Conservation (phyloP, 345 rosid genomes). For the Aethionema arabicum region DNA sequence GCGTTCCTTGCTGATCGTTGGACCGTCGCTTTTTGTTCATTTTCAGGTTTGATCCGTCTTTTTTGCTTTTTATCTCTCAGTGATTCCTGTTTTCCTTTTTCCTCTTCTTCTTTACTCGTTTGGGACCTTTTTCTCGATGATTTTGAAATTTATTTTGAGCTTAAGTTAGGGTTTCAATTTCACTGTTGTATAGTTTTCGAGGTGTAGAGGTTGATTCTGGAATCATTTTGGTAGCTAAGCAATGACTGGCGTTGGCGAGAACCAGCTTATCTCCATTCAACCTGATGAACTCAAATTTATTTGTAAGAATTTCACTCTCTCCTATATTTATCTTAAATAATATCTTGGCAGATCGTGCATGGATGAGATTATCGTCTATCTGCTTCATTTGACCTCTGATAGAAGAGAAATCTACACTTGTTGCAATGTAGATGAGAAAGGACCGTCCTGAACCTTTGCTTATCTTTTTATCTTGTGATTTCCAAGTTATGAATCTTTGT, state of each 20-base stretch:
- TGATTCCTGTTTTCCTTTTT: constrained; percentile 1
- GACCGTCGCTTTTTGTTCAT: constrained; percentile 34
- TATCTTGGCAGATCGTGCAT: constrained; percentile 6
- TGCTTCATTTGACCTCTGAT: not conserved
- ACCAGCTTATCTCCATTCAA: constrained; percentile 78
- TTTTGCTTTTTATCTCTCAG: constrained; percentile 15
- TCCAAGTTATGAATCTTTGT: not conserved
- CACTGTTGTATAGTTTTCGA: constrained; percentile 11
- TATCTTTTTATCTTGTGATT: not conserved
- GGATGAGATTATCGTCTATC: constrained; percentile 18
- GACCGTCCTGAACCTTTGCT: not conserved
- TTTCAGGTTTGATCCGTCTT: constrained; percentile 32
- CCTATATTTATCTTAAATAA: not conserved
- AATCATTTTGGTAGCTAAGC: constrained; percentile 29
- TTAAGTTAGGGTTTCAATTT: constrained; percentile 20
- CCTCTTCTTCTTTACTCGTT: constrained; percentile 5
- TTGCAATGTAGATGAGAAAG: not conserved
- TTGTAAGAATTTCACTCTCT: constrained; percentile 46
- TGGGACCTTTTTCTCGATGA: not conserved
- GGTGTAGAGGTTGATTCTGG: constrained; percentile 23
- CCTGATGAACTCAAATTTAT: constrained; percentile 90
- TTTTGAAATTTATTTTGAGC: not conserved
- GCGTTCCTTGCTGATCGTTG: constrained; percentile 24
- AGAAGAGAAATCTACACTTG: not conserved
- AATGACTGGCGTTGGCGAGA: constrained; percentile 63